These are phyloP conservation scores for Macaranga tanarius DNA, from an alignment of 441 rosid genomes.

Conservation along the genomic window DNA sequence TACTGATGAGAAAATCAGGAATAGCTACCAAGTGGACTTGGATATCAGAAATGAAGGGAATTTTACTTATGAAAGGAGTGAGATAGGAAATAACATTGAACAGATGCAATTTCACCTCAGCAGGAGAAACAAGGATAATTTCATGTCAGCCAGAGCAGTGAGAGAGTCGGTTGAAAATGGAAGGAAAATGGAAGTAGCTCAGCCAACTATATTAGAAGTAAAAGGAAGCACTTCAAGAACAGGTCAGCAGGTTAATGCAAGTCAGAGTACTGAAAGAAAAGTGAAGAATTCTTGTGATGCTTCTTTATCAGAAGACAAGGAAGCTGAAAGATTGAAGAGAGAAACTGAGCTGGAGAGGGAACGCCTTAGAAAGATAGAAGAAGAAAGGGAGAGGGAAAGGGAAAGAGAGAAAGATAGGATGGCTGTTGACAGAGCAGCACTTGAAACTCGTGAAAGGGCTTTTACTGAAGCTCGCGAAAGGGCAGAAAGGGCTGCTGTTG, in stretches of 20 bases:
- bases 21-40: slow-evolving; percentile 21
- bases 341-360: slow-evolving; percentile 65
- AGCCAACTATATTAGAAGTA: slow-evolving; percentile 31
- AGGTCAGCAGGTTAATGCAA: slow-evolving; percentile 32
- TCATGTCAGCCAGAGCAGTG: slow-evolving; percentile 35
- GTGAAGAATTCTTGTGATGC: slow-evolving; percentile 36
- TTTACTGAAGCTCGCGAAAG: slow-evolving; percentile 51
- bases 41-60: slow-evolving; percentile 36
- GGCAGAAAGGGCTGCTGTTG: slow-evolving; percentile 55
- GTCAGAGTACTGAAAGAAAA: slow-evolving; percentile 35
- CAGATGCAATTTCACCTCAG: slow-evolving; percentile 28
- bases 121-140: slow-evolving; percentile 37
- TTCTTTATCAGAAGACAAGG: slow-evolving; percentile 41
- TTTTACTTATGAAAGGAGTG: slow-evolving; percentile 35
- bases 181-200: slow-evolving; percentile 33
- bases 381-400: slow-evolving; percentile 86
- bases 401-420: slow-evolving; percentile 94
- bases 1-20: slow-evolving; percentile 31
- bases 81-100: slow-evolving; percentile 28
- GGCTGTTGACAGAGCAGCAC: slow-evolving; percentile 63
- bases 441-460: slow-evolving; percentile 54
- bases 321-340: slow-evolving; percentile 52
- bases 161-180: slow-evolving; percentile 37
- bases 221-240: slow-evolving; percentile 33
- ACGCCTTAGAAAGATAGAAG: slow-evolving; percentile 68